These are phyloP conservation scores for Candida pseudoviswanathii DNA, from an alignment of 1,139 yeast genomes.

Conservation along the genomic window DNA sequence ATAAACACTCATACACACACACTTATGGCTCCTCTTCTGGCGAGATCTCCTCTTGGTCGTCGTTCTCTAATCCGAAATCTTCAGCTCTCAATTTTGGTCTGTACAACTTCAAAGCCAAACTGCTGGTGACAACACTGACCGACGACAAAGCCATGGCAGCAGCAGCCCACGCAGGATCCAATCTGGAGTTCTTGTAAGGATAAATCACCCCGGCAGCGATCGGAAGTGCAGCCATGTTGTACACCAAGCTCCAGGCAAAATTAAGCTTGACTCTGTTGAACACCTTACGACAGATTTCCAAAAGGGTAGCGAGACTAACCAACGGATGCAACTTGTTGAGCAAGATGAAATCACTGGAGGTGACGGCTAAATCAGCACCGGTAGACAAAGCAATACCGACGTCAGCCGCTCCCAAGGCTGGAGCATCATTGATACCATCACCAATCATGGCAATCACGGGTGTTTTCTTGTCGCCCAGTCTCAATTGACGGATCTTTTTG, in stretches of 20 bases:
- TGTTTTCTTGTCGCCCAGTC: conserved; percentile 17
- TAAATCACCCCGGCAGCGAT: conserved; percentile 67
- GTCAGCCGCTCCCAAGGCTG: conserved; percentile 61
- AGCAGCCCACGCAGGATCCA: conserved; percentile 67
- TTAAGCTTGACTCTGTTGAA: conserved; percentile 58
- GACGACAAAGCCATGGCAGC: conserved; percentile 70
- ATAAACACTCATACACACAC: not conserved
- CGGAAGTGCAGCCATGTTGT: conserved; percentile 50
- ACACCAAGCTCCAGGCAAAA: conserved; percentile 37
- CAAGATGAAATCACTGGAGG: conserved; percentile 59
- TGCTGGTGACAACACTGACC: conserved; percentile 57
- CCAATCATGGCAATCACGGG: conserved; percentile 61
- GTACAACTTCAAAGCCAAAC: conserved; percentile 52
- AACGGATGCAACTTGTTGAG: conserved; percentile 50
- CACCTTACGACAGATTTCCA: conserved; percentile 48
- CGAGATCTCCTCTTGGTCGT: conserved; percentile 5
- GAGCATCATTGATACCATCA: conserved; percentile 67
- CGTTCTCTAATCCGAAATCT: conserved; percentile 15
- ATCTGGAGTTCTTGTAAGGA: conserved; percentile 52
- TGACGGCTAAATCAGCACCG: conserved; percentile 61
- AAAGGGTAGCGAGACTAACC: conserved; percentile 48
- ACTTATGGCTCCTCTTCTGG: conserved; percentile 9
- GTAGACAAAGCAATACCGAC: conserved; percentile 61
- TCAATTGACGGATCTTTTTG: conserved; percentile 48
- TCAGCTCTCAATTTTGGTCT: conserved; percentile 35